These are phyloP conservation scores for Psilocybe subaeruginosa DNA, from an alignment of 768 basidiomycete genomes.

Conservation along the genomic window DNA sequence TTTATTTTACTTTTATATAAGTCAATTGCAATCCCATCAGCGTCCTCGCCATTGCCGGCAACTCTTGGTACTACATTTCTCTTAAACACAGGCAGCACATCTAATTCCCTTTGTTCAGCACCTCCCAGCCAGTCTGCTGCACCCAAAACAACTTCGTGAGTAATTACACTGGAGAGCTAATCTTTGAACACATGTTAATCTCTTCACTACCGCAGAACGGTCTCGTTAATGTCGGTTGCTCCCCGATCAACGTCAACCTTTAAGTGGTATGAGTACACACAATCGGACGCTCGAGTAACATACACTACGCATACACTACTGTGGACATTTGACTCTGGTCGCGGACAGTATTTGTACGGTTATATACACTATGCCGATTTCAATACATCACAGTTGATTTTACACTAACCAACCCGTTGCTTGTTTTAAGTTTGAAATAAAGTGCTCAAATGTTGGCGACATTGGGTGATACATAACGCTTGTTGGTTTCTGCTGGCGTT, in stretches of 20 bases:
- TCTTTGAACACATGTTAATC: neutral
- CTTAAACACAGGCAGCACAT: neutral
- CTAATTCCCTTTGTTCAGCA: slow-evolving; percentile 7
- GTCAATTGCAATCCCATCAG: slow-evolving; percentile 21
- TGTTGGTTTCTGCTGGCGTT: too few relatives aligned
- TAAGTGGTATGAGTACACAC: neutral
- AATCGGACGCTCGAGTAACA: too few relatives aligned
- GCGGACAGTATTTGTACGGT: too few relatives aligned
- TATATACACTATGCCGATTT: too few relatives aligned
- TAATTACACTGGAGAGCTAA: neutral
- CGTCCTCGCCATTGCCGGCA: slow-evolving; percentile 18
- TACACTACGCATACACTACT: too few relatives aligned
- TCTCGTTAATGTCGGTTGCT: slow-evolving; percentile 21
- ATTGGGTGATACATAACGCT: too few relatives aligned
- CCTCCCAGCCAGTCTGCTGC: slow-evolving; percentile 25
- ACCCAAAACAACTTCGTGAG: slow-evolving; percentile 23
- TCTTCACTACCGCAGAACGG: slow-evolving; percentile 8
- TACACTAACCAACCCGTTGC: too few relatives aligned
- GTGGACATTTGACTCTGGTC: too few relatives aligned
- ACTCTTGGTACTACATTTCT: slow-evolving; percentile 9
- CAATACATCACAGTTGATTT: too few relatives aligned
- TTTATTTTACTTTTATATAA: too few relatives aligned
- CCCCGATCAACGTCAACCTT: slow-evolving; percentile 23
- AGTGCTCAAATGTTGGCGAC: too few relatives aligned
- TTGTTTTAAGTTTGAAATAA: too few relatives aligned